phyloP scores from a whole-genome alignment of 306 rosid genomes.

The Potentilla sterilis region DNA sequence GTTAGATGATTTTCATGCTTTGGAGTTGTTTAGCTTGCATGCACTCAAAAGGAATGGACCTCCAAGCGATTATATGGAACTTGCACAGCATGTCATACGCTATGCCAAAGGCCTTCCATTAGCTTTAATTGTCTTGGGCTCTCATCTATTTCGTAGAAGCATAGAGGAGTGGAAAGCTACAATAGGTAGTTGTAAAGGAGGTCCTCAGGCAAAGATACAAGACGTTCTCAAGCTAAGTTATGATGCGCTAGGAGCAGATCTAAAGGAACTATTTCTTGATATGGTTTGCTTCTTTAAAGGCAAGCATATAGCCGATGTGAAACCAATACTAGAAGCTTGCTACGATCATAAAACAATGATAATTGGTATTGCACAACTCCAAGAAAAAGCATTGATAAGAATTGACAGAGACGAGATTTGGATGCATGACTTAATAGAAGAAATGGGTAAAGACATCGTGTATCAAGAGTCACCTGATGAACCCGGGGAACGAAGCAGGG shows the following conservation, averaged over 20 bases:
- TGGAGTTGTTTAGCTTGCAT: neutral
- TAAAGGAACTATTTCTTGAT: slow-evolving; percentile 25
- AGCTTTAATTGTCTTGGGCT: slow-evolving; percentile 40
- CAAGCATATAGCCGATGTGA: neutral
- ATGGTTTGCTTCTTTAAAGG: slow-evolving; percentile 43
- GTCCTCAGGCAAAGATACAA: slow-evolving; percentile 30
- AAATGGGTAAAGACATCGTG: slow-evolving; percentile 33
- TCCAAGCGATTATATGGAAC: neutral
- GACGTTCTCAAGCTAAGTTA: slow-evolving; percentile 34
- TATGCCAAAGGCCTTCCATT: slow-evolving; percentile 21
- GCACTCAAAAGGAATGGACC: neutral
- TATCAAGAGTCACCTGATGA: too few species aligned
- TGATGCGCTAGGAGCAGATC: slow-evolving; percentile 25
- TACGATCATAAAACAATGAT: slow-evolving; percentile 1
- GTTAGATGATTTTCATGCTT: neutral
- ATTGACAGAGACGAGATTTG: neutral
- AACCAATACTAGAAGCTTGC: slow-evolving; percentile 33
- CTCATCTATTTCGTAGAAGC: slow-evolving; percentile 22
- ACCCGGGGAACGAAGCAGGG: neutral
- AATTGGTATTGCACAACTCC: neutral
- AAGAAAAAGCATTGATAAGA: slow-evolving; percentile 11
- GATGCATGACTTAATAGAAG: slow-evolving; percentile 48
- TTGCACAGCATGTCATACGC: neutral
- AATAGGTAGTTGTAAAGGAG: slow-evolving; percentile 28
- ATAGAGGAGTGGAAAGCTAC: slow-evolving; percentile 33